Percentiles rank a stretch among this genome's conserved stretches.
Evolutionary conservation across 495 filamentous ascomycete genomes (phyloP).

Genomic region (Venustampulla echinocandica): DNA sequence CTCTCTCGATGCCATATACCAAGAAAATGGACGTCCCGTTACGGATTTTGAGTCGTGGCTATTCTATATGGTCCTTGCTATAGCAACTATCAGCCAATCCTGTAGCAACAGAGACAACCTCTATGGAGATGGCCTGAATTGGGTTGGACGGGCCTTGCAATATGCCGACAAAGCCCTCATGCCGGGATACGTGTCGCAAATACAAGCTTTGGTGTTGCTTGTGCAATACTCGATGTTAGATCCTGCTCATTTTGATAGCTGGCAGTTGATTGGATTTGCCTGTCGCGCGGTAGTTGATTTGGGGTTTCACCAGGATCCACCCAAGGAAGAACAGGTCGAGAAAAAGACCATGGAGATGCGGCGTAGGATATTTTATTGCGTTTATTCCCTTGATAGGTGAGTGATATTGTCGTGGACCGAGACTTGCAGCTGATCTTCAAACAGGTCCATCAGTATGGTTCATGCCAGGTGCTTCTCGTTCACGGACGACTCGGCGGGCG

Average conservation of each 20-base stretch:
- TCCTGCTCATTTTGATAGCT: constrained; percentile 79
- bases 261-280: constrained; percentile 83
- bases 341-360: constrained; percentile 62
- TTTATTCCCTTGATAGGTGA: constrained; percentile 80
- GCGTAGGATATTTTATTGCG: constrained; percentile 73
- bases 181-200: constrained; percentile 70
- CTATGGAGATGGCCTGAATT: constrained; percentile 54
- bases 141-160: constrained; percentile 60
- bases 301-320: constrained; percentile 81
- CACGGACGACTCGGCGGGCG: constrained; percentile 76
- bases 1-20: constrained; percentile 71
- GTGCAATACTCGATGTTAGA: constrained; percentile 84
- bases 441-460: constrained; percentile 71
- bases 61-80: constrained; percentile 81
- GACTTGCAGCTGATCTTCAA: constrained; percentile 8
- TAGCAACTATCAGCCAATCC: constrained; percentile 64
- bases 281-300: constrained; percentile 77
- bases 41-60: constrained; percentile 74
- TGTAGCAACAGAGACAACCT: constrained; percentile 52
- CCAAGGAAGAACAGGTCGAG: constrained; percentile 47
- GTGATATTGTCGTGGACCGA: constrained; percentile 11
- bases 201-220: constrained; percentile 77
- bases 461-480: constrained; percentile 80
- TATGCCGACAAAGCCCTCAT: constrained; percentile 72
- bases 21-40: constrained; percentile 45